Evolutionary conservation across 257 asterid species (phyloP).

Genomic region (Lantana camara): DNA sequence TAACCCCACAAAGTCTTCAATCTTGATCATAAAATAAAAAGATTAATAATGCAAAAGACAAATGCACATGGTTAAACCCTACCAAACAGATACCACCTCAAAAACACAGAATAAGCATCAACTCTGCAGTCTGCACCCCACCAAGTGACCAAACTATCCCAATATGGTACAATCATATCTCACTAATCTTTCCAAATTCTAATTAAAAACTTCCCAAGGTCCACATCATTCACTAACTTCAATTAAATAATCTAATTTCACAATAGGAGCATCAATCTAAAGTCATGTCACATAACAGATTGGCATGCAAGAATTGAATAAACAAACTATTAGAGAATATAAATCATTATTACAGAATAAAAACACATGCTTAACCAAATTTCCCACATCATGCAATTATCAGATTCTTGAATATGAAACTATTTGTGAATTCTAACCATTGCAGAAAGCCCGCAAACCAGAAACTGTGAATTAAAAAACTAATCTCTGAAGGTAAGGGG

Average conservation of each 20-base stretch:
- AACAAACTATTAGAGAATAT: too few relatives aligned
- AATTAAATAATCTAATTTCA: not conserved
- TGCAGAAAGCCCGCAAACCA: too few relatives aligned
- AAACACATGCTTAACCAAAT: not conserved
- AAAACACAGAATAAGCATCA: conserved; percentile 2
- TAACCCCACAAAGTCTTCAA: conserved; percentile 16
- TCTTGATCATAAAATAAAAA: not conserved
- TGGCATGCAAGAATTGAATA: not conserved
- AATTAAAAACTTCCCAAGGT: not conserved
- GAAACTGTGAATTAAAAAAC: too few relatives aligned
- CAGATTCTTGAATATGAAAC: not conserved
- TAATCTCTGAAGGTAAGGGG: not conserved
- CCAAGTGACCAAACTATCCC: too few relatives aligned
- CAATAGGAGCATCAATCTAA: not conserved
- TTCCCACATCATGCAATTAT: not conserved
- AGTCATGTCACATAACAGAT: not conserved
- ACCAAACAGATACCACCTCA: conserved; percentile 11
- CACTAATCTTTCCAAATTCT: too few relatives aligned
- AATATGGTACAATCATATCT: too few relatives aligned
- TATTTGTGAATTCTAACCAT: not conserved
- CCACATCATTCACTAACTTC: not conserved
- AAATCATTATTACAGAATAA: not conserved
- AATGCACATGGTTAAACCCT: conserved; percentile 28
- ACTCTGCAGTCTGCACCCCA: not conserved
- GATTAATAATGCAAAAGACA: conserved; percentile 12